Conservation (phyloP, 495 filamentous ascomycete species). For the Chaetomidium leptoderma region DNA sequence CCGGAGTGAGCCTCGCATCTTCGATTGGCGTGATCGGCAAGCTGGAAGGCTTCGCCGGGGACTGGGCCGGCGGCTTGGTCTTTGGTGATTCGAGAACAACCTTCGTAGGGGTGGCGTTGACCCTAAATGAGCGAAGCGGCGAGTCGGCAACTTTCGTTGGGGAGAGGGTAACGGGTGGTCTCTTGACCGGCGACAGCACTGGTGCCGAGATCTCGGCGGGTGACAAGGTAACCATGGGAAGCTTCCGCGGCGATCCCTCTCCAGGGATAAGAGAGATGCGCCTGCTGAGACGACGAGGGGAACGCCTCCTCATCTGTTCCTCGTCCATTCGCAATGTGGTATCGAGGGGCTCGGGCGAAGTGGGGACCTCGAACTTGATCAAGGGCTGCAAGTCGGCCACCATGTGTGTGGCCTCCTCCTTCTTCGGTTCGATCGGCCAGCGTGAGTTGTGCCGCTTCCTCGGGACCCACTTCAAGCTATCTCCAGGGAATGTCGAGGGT, state of each 20-base stretch:
- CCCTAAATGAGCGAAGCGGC: constrained; percentile 23
- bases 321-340: constrained; percentile 17
- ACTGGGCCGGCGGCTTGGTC: constrained; percentile 13
- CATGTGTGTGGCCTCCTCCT: constrained; percentile 14
- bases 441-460: constrained; percentile 35
- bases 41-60: constrained; percentile 22
- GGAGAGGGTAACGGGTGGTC: constrained; percentile 13
- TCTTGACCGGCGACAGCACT: constrained; percentile 24
- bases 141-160: constrained; percentile 29
- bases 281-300: constrained; percentile 28
- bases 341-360: constrained; percentile 18
- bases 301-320: constrained; percentile 22
- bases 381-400: constrained; percentile 24
- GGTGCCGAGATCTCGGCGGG: constrained; percentile 16
- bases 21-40: constrained; percentile 1
- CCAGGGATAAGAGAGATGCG: constrained; percentile 28
- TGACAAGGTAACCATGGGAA: constrained; percentile 19
- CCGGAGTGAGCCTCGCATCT: not conserved
- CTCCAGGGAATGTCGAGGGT: constrained; percentile 24
- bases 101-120: constrained; percentile 28
- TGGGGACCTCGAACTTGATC: constrained; percentile 21
- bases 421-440: constrained; percentile 30
- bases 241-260: constrained; percentile 25
- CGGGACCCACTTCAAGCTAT: constrained; percentile 25
- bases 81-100: constrained; percentile 29